Conservation (phyloP, 1,284 basidiomycete species). For the Irpex rosettiformis region DNA sequence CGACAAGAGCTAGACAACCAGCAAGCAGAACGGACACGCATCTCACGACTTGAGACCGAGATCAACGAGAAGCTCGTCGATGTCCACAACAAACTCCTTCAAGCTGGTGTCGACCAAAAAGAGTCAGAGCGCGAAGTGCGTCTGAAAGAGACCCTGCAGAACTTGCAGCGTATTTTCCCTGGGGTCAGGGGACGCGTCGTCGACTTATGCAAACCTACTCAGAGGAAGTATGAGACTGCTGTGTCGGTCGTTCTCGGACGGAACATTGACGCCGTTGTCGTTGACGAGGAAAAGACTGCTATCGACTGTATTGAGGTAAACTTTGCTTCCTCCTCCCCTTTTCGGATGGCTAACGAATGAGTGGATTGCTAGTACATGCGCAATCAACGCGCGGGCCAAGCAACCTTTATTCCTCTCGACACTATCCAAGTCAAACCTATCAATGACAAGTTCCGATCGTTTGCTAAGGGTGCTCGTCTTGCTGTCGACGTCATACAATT, state of each 20-base stretch:
- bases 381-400: constrained; percentile 91
- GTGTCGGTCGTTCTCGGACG: constrained; percentile 95
- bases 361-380: constrained; percentile 74
- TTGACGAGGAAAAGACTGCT: constrained; percentile 94
- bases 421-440: constrained; percentile 92
- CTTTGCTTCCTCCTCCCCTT: background rate
- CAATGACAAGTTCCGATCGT: constrained; percentile 92
- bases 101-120: constrained; percentile 82
- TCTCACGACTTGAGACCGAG: constrained; percentile 80
- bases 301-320: constrained; percentile 94
- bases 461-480: constrained; percentile 87
- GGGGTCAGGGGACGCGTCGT: constrained; percentile 89
- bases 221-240: constrained; percentile 89
- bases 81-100: constrained; percentile 81
- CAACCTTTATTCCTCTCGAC: constrained; percentile 97
- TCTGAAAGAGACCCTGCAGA: constrained; percentile 84
- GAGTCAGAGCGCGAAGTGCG: constrained; percentile 84
- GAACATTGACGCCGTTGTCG: constrained; percentile 94
- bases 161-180: constrained; percentile 85
- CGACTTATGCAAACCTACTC: constrained; percentile 91
- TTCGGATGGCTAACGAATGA: background rate
- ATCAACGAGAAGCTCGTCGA: constrained; percentile 88
- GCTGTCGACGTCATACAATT: constrained; percentile 95
- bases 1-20: constrained; percentile 75
- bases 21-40: constrained; percentile 69